These are phyloP conservation scores for Fonsecaea monophora DNA, from an alignment of 2,329 filamentous ascomycete species.

Conservation along the genomic window DNA sequence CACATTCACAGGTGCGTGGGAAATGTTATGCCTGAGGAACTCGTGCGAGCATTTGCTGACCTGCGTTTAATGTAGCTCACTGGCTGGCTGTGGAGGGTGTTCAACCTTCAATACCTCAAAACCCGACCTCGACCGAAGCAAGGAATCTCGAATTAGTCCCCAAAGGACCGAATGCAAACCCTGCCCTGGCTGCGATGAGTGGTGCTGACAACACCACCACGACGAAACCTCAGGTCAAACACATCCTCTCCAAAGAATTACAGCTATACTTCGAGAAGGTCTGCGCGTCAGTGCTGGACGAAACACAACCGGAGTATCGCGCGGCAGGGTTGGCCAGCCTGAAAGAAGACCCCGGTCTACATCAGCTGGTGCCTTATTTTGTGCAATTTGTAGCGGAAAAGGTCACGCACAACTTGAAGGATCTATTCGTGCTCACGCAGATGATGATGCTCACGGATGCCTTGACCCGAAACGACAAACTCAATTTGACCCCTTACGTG, in stretches of 20 bases:
- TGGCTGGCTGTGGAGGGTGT: slow-evolving; percentile 98
- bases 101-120: slow-evolving; percentile 94
- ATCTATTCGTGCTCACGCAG: slow-evolving; percentile 84
- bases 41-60: slow-evolving; percentile 1
- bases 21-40: not conserved
- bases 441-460: slow-evolving; percentile 91
- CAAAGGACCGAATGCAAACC: slow-evolving; percentile 87
- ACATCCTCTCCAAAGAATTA: slow-evolving; percentile 93
- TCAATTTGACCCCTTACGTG: slow-evolving; percentile 75
- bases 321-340: slow-evolving; percentile 85
- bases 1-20: slow-evolving; percentile 77
- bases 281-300: slow-evolving; percentile 84
- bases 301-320: slow-evolving; percentile 83
- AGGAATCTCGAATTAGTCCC: slow-evolving; percentile 83
- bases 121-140: slow-evolving; percentile 85
- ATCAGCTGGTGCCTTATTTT: slow-evolving; percentile 96
- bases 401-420: slow-evolving; percentile 90
- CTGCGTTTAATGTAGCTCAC: slow-evolving; percentile 67
- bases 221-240: slow-evolving; percentile 91
- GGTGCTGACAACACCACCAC: slow-evolving; percentile 82
- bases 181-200: slow-evolving; percentile 79
- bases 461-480: slow-evolving; percentile 79
- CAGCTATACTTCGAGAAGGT: slow-evolving; percentile 98
- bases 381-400: slow-evolving; percentile 95
- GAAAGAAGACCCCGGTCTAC: slow-evolving; percentile 85